Conservation (phyloP, 306 rosid species). For the Cucurbita ficifolia region DNA sequence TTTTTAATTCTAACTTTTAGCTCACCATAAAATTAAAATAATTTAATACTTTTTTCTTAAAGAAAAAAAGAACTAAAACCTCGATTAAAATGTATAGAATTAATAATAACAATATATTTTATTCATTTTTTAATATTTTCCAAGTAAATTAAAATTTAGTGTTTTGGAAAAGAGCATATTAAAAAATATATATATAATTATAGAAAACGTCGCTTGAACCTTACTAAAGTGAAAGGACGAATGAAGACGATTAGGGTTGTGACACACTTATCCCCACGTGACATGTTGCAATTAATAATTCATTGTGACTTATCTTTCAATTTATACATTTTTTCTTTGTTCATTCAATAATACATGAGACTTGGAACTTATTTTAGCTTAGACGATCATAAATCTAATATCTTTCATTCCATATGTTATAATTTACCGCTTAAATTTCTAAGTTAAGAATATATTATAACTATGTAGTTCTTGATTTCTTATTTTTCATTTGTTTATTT, state of each 20-base stretch:
- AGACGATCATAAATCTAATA: no score
- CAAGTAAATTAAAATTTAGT: not conserved
- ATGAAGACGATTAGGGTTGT: not conserved
- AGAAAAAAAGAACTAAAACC: not conserved
- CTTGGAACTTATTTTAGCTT: no score
- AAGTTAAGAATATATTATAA: no score
- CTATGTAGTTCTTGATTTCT: no score
- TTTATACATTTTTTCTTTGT: no score
- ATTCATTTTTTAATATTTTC: not conserved
- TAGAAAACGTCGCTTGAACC: not conserved
- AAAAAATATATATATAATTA: not conserved
- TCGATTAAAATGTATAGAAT: not conserved
- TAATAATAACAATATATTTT: not conserved
- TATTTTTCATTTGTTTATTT: no score
- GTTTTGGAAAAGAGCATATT: no score
- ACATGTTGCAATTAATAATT: conserved; percentile 1
- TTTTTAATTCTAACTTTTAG: not conserved
- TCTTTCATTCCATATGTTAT: no score
- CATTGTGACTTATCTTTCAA: not conserved
- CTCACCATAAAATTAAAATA: not conserved
- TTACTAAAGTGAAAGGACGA: not conserved
- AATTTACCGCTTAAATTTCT: no score
- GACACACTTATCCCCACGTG: conserved; percentile 3
- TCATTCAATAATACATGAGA: no score
- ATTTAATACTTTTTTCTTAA: not conserved